phyloP scores from a whole-genome alignment of 805 yeast species.

The Clavispora phyllophila region DNA sequence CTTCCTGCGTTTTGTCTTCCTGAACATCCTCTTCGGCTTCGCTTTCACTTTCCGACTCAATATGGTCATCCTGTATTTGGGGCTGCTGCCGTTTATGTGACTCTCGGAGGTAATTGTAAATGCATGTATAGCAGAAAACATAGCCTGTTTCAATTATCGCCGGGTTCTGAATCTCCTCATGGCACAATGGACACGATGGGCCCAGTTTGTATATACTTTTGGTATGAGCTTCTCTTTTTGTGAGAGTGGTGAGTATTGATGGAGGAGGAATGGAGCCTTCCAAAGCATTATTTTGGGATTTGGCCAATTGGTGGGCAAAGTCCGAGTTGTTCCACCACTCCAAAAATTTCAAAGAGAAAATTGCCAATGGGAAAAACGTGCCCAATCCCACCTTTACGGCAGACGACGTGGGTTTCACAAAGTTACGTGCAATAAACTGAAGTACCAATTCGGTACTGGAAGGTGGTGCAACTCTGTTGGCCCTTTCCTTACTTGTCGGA shows the following conservation, averaged over 20 bases:
- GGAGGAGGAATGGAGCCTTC: constrained; percentile 50
- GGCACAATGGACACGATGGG: constrained; percentile 65
- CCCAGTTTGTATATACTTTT: constrained; percentile 25
- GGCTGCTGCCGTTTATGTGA: constrained; percentile 29
- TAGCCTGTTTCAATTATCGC: constrained; percentile 89
- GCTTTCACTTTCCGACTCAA: constrained; percentile 15
- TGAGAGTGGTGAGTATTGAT: constrained; percentile 19
- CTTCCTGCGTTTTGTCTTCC: constrained; percentile 7
- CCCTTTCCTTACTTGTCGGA: constrained; percentile 6
- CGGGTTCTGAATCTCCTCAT: constrained; percentile 62
- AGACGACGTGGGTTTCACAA: constrained; percentile 27
- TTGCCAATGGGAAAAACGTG: constrained; percentile 71
- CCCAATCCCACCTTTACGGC: constrained; percentile 33
- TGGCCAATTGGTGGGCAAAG: constrained; percentile 54
- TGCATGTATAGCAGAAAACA: constrained; percentile 86
- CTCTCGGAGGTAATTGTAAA: constrained; percentile 55
- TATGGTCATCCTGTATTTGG: constrained; percentile 7
- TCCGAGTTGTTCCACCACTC: constrained; percentile 93
- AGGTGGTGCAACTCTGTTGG: constrained; percentile 37
- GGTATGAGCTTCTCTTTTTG: constrained; percentile 12
- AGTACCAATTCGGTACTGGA: constrained; percentile 32
- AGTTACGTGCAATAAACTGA: constrained; percentile 16
- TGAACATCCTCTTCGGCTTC: constrained; percentile 14
- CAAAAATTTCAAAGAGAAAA: constrained; percentile 73
- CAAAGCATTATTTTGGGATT: constrained; percentile 39